These are phyloP conservation scores for Lentinula aciculospora DNA, from an alignment of 768 basidiomycete genomes.

Conservation along the genomic window DNA sequence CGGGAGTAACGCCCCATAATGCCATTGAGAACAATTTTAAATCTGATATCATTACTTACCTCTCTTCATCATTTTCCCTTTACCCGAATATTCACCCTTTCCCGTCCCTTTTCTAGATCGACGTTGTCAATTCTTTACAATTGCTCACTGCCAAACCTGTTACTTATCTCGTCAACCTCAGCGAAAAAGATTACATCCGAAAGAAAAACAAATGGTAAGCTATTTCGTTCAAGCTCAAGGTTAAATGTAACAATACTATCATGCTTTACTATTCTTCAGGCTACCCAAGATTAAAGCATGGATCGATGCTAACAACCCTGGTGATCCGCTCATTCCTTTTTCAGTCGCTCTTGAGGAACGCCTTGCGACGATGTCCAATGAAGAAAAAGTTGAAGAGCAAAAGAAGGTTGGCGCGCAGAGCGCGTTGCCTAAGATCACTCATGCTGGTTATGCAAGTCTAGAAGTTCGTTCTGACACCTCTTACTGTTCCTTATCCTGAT, in stretches of 20 bases:
- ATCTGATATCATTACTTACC: slow-evolving; percentile 25
- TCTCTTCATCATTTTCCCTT: neutral
- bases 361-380: slow-evolving; percentile 52
- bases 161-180: slow-evolving; percentile 96
- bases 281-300: slow-evolving; percentile 95
- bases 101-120: slow-evolving; percentile 48
- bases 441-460: slow-evolving; percentile 84
- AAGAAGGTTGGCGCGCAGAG: slow-evolving; percentile 69
- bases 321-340: slow-evolving; percentile 94
- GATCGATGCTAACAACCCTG: slow-evolving; percentile 96
- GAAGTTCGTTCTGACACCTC: slow-evolving; percentile 46
- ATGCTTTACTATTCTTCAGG: slow-evolving; percentile 46
- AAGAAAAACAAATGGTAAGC: slow-evolving; percentile 98
- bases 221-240: neutral
- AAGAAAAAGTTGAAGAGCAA: slow-evolving; percentile 76
- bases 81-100: slow-evolving; percentile 16
- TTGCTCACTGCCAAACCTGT: slow-evolving; percentile 96
- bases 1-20: slow-evolving; percentile 73
- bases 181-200: slow-evolving; percentile 88
- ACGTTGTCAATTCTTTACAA: slow-evolving; percentile 82
- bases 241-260: too few species aligned
- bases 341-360: slow-evolving; percentile 95
- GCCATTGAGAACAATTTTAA: slow-evolving; percentile 49
- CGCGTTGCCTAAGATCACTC: slow-evolving; percentile 89
- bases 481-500: neutral